These are phyloP conservation scores for Fusarium sp. DNA, from an alignment of 2,329 filamentous ascomycete species.

Conservation along the genomic window DNA sequence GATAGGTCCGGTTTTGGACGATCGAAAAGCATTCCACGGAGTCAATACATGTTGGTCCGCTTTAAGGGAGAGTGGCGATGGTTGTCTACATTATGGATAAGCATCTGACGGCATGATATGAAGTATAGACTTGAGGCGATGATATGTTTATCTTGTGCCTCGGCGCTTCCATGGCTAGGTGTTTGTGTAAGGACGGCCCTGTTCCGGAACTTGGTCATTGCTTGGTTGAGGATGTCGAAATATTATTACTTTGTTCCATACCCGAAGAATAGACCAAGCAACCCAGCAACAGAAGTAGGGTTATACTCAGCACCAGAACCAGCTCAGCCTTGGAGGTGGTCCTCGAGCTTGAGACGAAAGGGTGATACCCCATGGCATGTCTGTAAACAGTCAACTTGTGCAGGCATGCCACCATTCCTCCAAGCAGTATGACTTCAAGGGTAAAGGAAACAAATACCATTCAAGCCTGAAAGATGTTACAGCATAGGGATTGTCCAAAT, in stretches of 20 bases:
- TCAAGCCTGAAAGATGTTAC: too few relatives aligned
- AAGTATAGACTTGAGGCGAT: constrained; percentile 1
- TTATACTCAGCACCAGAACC: not conserved
- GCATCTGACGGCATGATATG: not conserved
- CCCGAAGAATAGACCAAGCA: not conserved
- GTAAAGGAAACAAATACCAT: too few relatives aligned
- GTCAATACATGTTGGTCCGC: constrained; percentile 31
- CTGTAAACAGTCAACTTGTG: not conserved
- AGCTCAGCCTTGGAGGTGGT: not conserved
- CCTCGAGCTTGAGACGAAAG: not conserved
- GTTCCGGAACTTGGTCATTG: not conserved
- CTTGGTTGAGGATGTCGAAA: not conserved
- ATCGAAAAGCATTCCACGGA: constrained; percentile 40
- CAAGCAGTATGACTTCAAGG: not conserved
- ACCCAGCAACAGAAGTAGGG: not conserved
- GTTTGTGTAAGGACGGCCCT: not conserved
- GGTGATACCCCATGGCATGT: not conserved
- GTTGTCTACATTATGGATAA: not conserved
- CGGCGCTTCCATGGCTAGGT: too few relatives aligned
- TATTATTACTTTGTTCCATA: not conserved
- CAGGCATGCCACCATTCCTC: not conserved
- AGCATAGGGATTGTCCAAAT: too few relatives aligned
- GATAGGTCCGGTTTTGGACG: constrained; percentile 38
- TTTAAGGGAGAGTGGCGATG: not conserved
- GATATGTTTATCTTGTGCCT: not conserved